Evolutionary conservation across 2,329 filamentous ascomycete species (phyloP).

Genomic region (Aspergillus sp.): DNA sequence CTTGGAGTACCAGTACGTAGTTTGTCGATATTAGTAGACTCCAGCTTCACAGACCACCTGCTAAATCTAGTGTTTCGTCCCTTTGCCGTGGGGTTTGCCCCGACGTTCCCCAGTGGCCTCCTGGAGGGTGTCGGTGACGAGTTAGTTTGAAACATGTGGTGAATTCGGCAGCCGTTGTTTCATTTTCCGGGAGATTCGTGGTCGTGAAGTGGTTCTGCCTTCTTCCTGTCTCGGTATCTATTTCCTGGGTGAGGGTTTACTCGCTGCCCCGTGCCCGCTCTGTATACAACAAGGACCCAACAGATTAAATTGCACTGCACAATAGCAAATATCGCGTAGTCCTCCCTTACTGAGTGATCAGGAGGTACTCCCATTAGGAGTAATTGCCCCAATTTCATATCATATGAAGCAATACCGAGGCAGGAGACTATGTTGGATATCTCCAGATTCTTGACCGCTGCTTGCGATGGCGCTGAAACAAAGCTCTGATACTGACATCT

Average conservation of each 20-base stretch:
- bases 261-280: too few relatives aligned
- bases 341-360: not conserved
- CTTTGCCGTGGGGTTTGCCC: not conserved
- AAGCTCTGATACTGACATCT: not conserved
- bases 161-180: too few relatives aligned
- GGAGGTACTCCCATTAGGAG: not conserved
- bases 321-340: not conserved
- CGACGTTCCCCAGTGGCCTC: not conserved
- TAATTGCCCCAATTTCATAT: not conserved
- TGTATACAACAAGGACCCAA: too few relatives aligned
- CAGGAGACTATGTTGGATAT: not conserved
- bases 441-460: constrained; percentile 2
- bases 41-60: not conserved
- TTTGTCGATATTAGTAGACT: too few relatives aligned
- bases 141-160: not conserved
- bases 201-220: too few relatives aligned
- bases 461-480: not conserved
- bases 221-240: too few relatives aligned
- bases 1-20: too few relatives aligned
- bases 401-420: not conserved
- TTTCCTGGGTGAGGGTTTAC: too few relatives aligned
- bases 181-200: too few relatives aligned
- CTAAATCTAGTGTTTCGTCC: not conserved
- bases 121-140: not conserved
- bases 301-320: too few relatives aligned